These are phyloP conservation scores for Annulohypoxylon moriforme DNA, from an alignment of 495 filamentous ascomycete genomes.

Conservation along the genomic window DNA sequence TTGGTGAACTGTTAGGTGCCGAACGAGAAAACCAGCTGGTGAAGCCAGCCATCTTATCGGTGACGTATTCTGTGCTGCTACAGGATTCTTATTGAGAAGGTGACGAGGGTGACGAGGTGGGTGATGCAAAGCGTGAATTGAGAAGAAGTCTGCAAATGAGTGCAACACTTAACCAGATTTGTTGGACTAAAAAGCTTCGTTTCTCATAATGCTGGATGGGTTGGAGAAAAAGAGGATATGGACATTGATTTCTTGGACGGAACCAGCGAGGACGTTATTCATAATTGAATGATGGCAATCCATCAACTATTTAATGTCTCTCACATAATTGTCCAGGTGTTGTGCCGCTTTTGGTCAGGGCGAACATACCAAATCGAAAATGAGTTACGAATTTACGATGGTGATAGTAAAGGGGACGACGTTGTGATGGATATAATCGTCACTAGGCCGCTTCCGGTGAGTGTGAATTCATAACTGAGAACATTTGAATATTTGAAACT, in stretches of 20 bases:
- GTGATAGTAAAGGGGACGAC: conserved; percentile 1
- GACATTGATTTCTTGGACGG: conserved; percentile 20
- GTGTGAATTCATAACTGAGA: not conserved
- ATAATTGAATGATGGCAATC: not conserved
- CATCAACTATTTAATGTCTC: conserved; percentile 11
- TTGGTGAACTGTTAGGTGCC: not conserved
- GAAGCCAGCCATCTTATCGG: conserved; percentile 22
- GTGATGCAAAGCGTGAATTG: not conserved
- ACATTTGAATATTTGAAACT: not conserved
- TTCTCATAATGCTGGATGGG: conserved; percentile 1
- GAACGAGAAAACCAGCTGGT: conserved; percentile 10
- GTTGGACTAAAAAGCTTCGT: not conserved
- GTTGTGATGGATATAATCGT: not conserved
- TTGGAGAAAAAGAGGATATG: conserved; percentile 12
- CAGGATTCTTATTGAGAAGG: not conserved
- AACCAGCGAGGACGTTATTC: conserved; percentile 15
- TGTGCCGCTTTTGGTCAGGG: conserved; percentile 12
- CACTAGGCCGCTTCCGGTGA: conserved; percentile 25
- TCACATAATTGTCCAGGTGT: not conserved
- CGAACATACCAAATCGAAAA: not conserved
- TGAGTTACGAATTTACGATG: conserved; percentile 2
- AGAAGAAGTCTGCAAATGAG: conserved; percentile 2
- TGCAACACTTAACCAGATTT: not conserved
- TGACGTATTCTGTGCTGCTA: not conserved
- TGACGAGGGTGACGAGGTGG: not conserved